Conservation (phyloP, 1,284 basidiomycete genomes). For the Melampsora medusae region DNA sequence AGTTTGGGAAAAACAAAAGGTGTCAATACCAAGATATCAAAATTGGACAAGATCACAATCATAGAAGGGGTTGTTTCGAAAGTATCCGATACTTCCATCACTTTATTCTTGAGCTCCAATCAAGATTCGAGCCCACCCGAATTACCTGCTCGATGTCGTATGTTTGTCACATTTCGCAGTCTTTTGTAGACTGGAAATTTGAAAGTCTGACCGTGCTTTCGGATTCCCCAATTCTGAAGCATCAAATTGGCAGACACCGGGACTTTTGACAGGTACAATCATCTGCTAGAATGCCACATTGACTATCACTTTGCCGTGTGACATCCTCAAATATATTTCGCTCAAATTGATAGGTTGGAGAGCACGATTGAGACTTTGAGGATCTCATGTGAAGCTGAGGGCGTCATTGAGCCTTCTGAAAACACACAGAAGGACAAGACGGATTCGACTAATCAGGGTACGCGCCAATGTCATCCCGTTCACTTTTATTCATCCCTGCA, state of each 20-base stretch:
- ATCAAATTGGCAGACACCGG: slow-evolving; percentile 86
- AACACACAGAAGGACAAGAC: not conserved
- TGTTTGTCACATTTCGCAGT: slow-evolving; percentile 62
- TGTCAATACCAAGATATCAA: slow-evolving; percentile 57
- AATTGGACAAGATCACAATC: slow-evolving; percentile 55
- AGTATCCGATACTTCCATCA: slow-evolving; percentile 55
- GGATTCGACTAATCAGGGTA: not conserved
- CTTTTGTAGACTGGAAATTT: slow-evolving; percentile 75
- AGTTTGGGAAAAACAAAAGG: slow-evolving; percentile 60
- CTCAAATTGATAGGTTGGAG: slow-evolving; percentile 1
- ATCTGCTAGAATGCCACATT: not conserved
- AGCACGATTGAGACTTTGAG: slow-evolving; percentile 1
- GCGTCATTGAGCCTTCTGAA: not conserved
- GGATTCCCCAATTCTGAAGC: slow-evolving; percentile 48
- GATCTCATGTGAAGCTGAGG: slow-evolving; percentile 6
- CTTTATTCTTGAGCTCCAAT: slow-evolving; percentile 44
- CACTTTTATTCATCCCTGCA: no score
- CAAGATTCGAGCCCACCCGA: slow-evolving; percentile 69
- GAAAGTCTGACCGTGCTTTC: slow-evolving; percentile 59
- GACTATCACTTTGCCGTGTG: no score
- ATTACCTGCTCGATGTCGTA: slow-evolving; percentile 67
- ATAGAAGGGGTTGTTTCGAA: slow-evolving; percentile 80
- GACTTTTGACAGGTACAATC: slow-evolving; percentile 75
- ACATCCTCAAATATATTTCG: not conserved
- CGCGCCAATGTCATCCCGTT: not conserved